Percentiles rank a stretch among this genome's conserved stretches.
phyloP scores from a whole-genome alignment of 805 yeast genomes.

The Wickerhamiella hasegawae region DNA sequence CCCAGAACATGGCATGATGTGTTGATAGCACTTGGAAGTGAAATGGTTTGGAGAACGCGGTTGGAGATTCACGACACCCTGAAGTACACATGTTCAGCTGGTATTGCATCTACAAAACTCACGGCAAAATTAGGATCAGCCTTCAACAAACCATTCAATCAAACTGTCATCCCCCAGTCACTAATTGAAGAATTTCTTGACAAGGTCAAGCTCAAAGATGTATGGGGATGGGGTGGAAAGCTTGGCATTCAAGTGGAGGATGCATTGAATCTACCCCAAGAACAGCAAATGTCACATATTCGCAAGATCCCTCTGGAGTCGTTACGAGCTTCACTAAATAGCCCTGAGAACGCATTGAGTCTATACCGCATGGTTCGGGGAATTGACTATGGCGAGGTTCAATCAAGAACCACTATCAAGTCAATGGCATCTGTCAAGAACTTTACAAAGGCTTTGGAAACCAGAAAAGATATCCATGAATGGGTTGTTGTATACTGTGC shows the following conservation, averaged over 20 bases:
- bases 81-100: constrained; percentile 82
- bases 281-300: constrained; percentile 32
- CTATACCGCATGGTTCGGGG: constrained; percentile 57
- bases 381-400: constrained; percentile 34
- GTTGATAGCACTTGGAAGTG: constrained; percentile 49
- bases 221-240: constrained; percentile 89
- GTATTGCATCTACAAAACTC: constrained; percentile 59
- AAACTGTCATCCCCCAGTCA: constrained; percentile 48
- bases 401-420: constrained; percentile 45
- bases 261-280: constrained; percentile 36
- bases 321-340: constrained; percentile 26
- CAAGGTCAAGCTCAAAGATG: constrained; percentile 49
- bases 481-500: constrained; percentile 80
- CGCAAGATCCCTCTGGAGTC: constrained; percentile 30
- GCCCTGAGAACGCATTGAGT: constrained; percentile 33
- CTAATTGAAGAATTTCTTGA: constrained; percentile 38
- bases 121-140: constrained; percentile 82
- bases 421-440: constrained; percentile 85
- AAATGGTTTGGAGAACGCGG: constrained; percentile 39
- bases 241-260: constrained; percentile 44
- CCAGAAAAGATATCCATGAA: constrained; percentile 39
- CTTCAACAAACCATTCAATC: constrained; percentile 69
- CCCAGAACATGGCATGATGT: constrained; percentile 68
- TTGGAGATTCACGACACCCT: constrained; percentile 33
- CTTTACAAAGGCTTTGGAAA: constrained; percentile 40